Percentiles rank a stretch among this genome's conserved stretches.
Conservation (phyloP, 768 basidiomycete genomes). For the Boletellus ananas region DNA sequence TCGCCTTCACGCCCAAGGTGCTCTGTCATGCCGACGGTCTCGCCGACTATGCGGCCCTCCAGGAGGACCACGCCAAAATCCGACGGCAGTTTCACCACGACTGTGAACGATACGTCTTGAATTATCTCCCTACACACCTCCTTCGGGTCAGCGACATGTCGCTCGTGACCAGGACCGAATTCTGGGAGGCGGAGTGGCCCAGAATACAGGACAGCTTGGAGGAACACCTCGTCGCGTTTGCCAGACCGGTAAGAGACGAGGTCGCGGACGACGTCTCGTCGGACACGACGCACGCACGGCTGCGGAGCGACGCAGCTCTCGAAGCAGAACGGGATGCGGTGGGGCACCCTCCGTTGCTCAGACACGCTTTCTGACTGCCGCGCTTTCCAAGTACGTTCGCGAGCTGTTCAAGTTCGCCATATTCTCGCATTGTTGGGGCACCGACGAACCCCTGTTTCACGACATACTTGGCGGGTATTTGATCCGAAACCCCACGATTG, state of each 20-base stretch:
- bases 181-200: constrained; percentile 10
- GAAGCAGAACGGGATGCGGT: not conserved
- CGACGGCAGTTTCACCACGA: constrained; percentile 5
- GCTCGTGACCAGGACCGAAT: constrained; percentile 9
- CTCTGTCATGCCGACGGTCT: not conserved
- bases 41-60: not conserved
- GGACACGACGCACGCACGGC: no score
- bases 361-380: not conserved
- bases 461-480: constrained; percentile 2
- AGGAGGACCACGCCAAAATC: not conserved
- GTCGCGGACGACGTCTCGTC: not conserved
- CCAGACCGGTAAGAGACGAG: not conserved
- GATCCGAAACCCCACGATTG: not conserved
- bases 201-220: constrained; percentile 1
- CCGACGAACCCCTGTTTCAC: constrained; percentile 13
- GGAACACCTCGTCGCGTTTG: not conserved
- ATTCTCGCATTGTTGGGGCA: constrained; percentile 10
- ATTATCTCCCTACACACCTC: constrained; percentile 17
- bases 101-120: constrained; percentile 16
- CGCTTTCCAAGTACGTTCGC: constrained; percentile 1
- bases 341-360: no score
- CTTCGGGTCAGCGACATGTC: constrained; percentile 16
- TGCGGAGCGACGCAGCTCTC: not conserved
- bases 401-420: constrained; percentile 16
- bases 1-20: not conserved